Evolutionary conservation across 441 rosid genomes (phyloP).

Genomic region (Manihot esculenta): DNA sequence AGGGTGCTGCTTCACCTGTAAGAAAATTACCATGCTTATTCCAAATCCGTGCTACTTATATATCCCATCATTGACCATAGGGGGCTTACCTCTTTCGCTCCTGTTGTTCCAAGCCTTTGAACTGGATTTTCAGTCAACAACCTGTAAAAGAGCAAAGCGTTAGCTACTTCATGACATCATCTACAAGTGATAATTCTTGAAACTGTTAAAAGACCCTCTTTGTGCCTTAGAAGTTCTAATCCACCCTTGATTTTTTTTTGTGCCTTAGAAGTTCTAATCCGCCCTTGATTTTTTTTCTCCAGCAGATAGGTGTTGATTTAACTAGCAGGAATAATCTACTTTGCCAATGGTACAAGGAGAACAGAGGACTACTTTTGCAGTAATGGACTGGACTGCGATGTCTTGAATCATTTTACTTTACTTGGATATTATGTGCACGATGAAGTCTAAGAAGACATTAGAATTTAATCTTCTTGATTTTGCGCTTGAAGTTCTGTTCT

Average conservation of each 20-base stretch:
- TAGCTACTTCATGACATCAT: slow-evolving; percentile 1
- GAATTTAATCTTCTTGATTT: background rate
- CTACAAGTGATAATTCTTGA: background rate
- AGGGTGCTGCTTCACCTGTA: slow-evolving; percentile 81
- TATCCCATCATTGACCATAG: slow-evolving; percentile 16
- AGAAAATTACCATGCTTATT: slow-evolving; percentile 26
- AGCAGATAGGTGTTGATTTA: background rate
- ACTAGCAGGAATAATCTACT: background rate
- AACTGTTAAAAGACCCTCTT: background rate
- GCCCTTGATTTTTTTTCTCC: background rate
- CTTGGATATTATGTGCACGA: too few relatives aligned
- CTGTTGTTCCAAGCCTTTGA: slow-evolving; percentile 91
- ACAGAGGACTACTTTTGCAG: too few relatives aligned
- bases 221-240: background rate
- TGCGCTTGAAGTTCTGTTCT: background rate
- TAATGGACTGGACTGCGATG: too few relatives aligned
- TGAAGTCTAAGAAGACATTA: background rate
- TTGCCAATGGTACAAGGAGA: background rate
- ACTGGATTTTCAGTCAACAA: slow-evolving; percentile 82
- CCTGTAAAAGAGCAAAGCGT: slow-evolving; percentile 41
- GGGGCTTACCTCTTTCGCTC: slow-evolving; percentile 75
- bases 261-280: too few relatives aligned
- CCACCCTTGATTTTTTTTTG: background rate
- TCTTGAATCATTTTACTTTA: too few relatives aligned
- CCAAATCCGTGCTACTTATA: slow-evolving; percentile 1